A percentile compares a stretch with the other conserved stretches of the same genome.
phyloP scores from a whole-genome alignment of 2,329 filamentous ascomycete genomes.

The Fusarium buxicola region DNA sequence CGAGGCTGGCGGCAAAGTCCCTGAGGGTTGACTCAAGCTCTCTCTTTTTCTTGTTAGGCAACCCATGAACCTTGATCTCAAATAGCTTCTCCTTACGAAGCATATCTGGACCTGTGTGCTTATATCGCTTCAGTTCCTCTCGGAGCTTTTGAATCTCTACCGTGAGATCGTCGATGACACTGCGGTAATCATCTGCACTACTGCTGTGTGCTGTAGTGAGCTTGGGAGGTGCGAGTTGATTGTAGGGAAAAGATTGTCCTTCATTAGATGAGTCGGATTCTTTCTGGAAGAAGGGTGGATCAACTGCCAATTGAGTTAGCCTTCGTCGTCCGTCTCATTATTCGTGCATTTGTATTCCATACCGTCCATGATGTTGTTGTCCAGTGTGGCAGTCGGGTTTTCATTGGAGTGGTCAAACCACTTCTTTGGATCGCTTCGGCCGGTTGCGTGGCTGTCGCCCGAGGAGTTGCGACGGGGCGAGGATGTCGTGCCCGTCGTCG shows the following conservation, averaged over 20 bases:
- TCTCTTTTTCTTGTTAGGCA: slow-evolving; percentile 77
- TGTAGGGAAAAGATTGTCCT: slow-evolving; percentile 48
- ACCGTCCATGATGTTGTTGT: slow-evolving; percentile 62
- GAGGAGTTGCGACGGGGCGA: slow-evolving; percentile 57
- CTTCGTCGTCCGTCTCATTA: not conserved
- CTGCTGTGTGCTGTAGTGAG: slow-evolving; percentile 61
- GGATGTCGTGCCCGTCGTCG: slow-evolving; percentile 29
- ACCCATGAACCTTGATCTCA: slow-evolving; percentile 81
- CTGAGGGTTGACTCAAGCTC: slow-evolving; percentile 80
- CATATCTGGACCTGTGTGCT: slow-evolving; percentile 73
- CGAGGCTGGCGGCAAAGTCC: slow-evolving; percentile 75
- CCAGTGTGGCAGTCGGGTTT: slow-evolving; percentile 58
- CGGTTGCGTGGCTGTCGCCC: slow-evolving; percentile 61
- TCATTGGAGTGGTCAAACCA: slow-evolving; percentile 68
- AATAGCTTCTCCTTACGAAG: slow-evolving; percentile 82
- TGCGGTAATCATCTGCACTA: slow-evolving; percentile 79
- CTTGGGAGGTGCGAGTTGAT: slow-evolving; percentile 44
- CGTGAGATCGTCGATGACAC: slow-evolving; percentile 89
- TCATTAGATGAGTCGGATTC: slow-evolving; percentile 65
- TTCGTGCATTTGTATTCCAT: slow-evolving; percentile 12
- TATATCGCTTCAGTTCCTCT: slow-evolving; percentile 77
- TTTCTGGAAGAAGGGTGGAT: slow-evolving; percentile 67
- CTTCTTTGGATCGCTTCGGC: slow-evolving; percentile 61
- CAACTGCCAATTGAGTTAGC: slow-evolving; percentile 50
- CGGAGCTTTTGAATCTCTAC: slow-evolving; percentile 85